These are phyloP conservation scores for Fusarium pininemorale DNA, from an alignment of 2,329 filamentous ascomycete species.

Conservation along the genomic window DNA sequence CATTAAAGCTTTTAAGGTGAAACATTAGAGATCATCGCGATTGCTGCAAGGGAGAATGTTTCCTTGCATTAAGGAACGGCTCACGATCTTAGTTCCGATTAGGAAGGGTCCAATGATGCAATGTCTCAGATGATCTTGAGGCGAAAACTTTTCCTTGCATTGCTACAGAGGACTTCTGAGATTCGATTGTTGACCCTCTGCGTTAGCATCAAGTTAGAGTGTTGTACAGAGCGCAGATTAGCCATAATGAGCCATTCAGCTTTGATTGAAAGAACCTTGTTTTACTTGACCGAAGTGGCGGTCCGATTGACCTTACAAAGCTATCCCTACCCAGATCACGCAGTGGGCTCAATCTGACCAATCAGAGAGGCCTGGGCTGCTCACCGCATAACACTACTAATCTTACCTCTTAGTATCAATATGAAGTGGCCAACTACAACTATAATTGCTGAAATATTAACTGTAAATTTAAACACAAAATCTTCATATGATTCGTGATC, in stretches of 20 bases:
- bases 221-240: accelerated
- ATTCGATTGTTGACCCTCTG: not conserved
- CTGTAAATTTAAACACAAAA: no score
- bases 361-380: not conserved
- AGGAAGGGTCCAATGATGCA: not conserved
- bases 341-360: not conserved
- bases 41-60: not conserved
- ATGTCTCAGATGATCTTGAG: not conserved
- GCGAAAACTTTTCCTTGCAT: not conserved
- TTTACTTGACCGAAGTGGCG: not conserved
- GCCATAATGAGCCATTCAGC: not conserved
- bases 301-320: not conserved
- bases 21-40: not conserved
- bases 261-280: not conserved
- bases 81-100: not conserved
- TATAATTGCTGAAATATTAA: no score
- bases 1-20: no score
- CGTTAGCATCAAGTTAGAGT: not conserved
- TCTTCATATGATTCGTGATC: no score
- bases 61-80: not conserved
- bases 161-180: not conserved
- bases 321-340: not conserved
- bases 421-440: no score
- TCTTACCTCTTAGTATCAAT: no score
- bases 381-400: no score